Percentiles rank a stretch among this genome's conserved stretches.
These are phyloP conservation scores for Cruciata laevipes DNA, from an alignment of 257 asterid genomes.

Conservation along the genomic window DNA sequence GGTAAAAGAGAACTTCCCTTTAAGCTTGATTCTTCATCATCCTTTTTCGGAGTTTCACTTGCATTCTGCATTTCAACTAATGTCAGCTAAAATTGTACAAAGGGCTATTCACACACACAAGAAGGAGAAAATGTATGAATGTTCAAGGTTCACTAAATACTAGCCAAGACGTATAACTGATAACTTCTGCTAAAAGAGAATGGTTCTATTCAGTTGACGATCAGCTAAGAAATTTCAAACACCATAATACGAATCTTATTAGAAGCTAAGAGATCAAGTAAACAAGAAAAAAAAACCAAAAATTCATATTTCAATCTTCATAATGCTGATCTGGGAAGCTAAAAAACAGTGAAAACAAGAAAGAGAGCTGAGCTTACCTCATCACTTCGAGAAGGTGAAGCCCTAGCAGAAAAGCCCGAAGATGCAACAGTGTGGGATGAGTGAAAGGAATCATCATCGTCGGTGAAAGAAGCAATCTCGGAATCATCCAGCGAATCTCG, in stretches of 20 bases:
- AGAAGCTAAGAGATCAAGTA: no score
- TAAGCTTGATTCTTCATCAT: conserved; percentile 10
- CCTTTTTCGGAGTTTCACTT: conserved; percentile 17
- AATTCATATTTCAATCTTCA: no score
- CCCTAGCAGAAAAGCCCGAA: conserved; percentile 32
- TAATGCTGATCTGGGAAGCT: not conserved
- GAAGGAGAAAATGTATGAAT: not conserved
- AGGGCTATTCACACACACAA: not conserved
- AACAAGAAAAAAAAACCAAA: no score
- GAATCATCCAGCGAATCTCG: conserved; percentile 41
- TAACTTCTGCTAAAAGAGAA: not conserved
- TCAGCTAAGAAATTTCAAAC: not conserved
- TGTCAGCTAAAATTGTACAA: conserved; percentile 7
- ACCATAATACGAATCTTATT: no score
- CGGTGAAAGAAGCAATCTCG: conserved; percentile 46
- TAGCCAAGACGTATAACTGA: not conserved
- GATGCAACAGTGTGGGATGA: conserved; percentile 64
- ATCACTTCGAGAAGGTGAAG: conserved; percentile 59
- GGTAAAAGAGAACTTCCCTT: conserved; percentile 20
- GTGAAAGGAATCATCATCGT: conserved; percentile 68
- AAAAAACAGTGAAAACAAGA: not conserved
- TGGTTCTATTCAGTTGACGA: not conserved
- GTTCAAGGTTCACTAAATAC: not conserved
- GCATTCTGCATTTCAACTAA: conserved; percentile 37
- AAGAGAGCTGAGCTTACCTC: conserved; percentile 34